A percentile compares a stretch with the other conserved stretches of the same genome.
phyloP scores from a whole-genome alignment of 352 stramenopile genomes.

The Globisporangium cederbergense region DNA sequence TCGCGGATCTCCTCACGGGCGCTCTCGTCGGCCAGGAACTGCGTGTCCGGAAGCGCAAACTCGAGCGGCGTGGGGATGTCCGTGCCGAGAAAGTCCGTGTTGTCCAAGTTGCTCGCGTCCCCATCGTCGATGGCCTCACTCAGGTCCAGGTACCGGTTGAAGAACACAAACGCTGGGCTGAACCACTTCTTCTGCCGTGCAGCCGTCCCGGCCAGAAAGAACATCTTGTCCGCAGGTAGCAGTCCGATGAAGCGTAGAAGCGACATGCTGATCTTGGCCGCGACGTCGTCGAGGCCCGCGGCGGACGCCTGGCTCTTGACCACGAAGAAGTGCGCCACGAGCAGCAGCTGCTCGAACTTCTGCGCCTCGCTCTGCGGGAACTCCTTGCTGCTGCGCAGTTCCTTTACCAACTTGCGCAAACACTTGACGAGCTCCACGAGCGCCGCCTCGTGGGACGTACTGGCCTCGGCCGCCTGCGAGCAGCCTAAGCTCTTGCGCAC shows the following conservation, averaged over 20 bases:
- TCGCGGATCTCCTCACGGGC: conserved; percentile 92
- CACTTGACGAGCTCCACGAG: conserved; percentile 70
- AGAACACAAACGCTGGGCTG: conserved; percentile 92
- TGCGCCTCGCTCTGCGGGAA: conserved; percentile 42
- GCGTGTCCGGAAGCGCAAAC: conserved; percentile 64
- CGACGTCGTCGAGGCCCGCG: conserved; percentile 61
- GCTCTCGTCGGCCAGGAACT: conserved; percentile 81
- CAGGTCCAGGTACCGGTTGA: conserved; percentile 94
- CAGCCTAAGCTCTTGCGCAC: conserved; percentile 53
- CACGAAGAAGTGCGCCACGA: conserved; percentile 76
- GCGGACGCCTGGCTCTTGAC: conserved; percentile 64
- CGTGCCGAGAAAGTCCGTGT: conserved; percentile 92
- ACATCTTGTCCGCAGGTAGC: conserved; percentile 93
- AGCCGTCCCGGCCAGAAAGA: conserved; percentile 85
- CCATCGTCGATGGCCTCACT: conserved; percentile 93
- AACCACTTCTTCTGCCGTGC: conserved; percentile 86
- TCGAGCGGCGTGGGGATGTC: conserved; percentile 87
- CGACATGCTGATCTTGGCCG: conserved; percentile 80
- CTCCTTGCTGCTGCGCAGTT: conserved; percentile 57
- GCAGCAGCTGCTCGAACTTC: conserved; percentile 77
- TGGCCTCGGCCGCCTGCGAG: conserved; percentile 37
- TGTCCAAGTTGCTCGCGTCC: conserved; percentile 84
- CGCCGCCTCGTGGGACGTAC: conserved; percentile 34
- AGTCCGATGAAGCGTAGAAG: conserved; percentile 88
- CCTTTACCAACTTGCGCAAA: conserved; percentile 68